These are phyloP conservation scores for Lineolata rhizophorae DNA, from an alignment of 495 filamentous ascomycete species.

Conservation along the genomic window DNA sequence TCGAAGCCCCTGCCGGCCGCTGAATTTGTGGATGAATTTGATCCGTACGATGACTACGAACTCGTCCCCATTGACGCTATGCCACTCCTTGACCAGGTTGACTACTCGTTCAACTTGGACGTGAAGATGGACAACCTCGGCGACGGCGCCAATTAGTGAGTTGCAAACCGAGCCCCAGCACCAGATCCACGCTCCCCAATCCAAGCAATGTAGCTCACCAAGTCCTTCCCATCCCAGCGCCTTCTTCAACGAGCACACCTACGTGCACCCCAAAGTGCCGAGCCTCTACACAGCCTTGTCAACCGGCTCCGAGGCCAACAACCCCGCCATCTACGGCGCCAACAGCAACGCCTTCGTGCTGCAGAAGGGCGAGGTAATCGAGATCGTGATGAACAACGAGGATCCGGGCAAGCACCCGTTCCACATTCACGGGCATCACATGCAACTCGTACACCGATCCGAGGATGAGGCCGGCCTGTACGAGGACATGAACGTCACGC, in stretches of 20 bases:
- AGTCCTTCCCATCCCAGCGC: constrained; percentile 24
- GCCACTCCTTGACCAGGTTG: constrained; percentile 30
- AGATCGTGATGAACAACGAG: constrained; percentile 63
- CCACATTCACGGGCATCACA: constrained; percentile 74
- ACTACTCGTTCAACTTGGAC: constrained; percentile 37
- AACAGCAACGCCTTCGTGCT: constrained; percentile 51
- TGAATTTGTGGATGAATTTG: constrained; percentile 29
- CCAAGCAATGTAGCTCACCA: too few species aligned
- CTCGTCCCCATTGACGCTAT: constrained; percentile 45
- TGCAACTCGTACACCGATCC: constrained; percentile 44
- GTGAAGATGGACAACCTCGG: constrained; percentile 48
- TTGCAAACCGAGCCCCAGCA: neutral
- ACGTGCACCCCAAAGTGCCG: constrained; percentile 52
- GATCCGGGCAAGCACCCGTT: constrained; percentile 62
- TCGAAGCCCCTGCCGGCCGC: constrained; percentile 33
- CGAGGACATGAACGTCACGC: constrained; percentile 18
- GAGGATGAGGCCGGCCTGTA: constrained; percentile 25
- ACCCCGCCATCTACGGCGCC: constrained; percentile 48
- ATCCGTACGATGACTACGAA: constrained; percentile 50
- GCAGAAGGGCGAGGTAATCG: constrained; percentile 41
- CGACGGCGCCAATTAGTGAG: constrained; percentile 56
- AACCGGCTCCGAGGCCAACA: constrained; percentile 34
- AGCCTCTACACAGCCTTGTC: constrained; percentile 56
- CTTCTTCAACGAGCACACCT: constrained; percentile 66
- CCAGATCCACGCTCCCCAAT: too few species aligned